Evolutionary conservation across 805 yeast genomes (phyloP).

Genomic region (Lipomyces sp.): DNA sequence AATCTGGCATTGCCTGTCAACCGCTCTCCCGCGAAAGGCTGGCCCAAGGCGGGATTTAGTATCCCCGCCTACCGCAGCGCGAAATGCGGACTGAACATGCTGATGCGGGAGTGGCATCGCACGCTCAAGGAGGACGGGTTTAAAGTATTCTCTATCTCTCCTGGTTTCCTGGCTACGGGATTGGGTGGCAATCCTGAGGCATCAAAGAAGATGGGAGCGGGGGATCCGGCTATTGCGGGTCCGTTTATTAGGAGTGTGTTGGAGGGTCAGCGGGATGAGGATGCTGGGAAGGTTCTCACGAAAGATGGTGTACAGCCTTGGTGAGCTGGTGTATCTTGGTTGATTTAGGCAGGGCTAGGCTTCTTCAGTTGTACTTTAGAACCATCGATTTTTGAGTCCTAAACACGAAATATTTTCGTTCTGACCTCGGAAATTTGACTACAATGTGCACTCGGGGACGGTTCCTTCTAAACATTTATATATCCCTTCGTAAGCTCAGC

Average conservation of each 20-base stretch:
- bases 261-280: slow-evolving; percentile 6
- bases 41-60: slow-evolving; percentile 1
- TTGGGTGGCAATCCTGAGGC: slow-evolving; percentile 2
- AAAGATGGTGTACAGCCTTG: slow-evolving; percentile 5
- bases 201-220: neutral
- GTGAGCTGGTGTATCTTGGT: neutral
- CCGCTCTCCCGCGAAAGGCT: slow-evolving; percentile 5
- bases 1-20: neutral
- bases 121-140: slow-evolving; percentile 3
- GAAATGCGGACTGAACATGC: slow-evolving; percentile 4
- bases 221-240: neutral
- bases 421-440: too few relatives aligned
- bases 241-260: neutral
- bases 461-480: too few relatives aligned
- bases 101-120: slow-evolving; percentile 7
- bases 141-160: slow-evolving; percentile 2
- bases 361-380: too few relatives aligned
- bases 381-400: too few relatives aligned
- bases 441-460: too few relatives aligned
- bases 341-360: too few relatives aligned
- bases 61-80: slow-evolving; percentile 3
- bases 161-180: slow-evolving; percentile 7
- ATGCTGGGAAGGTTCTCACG: neutral
- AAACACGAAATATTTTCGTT: too few relatives aligned
- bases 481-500: too few relatives aligned